These are phyloP conservation scores for Gracilaria caudata DNA, from an alignment of 23 red algal species.

Conservation along the genomic window DNA sequence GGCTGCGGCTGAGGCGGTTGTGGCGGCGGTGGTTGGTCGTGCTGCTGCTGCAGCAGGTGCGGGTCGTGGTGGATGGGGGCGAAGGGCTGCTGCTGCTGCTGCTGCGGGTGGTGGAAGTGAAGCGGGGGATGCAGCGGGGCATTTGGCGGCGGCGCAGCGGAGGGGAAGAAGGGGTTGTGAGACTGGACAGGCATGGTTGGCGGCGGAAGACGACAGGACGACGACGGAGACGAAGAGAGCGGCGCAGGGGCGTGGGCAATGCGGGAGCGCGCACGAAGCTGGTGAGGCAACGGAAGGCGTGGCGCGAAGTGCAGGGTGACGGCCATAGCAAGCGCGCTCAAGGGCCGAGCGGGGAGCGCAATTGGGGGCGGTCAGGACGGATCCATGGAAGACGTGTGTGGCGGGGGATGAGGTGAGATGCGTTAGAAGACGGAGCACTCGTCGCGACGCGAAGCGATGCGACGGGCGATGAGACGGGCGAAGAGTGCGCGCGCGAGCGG, in stretches of 20 bases:
- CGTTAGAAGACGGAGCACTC: no score
- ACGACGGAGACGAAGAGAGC: not conserved
- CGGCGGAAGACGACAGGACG: not conserved
- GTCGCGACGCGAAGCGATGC: not conserved
- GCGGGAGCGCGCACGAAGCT: conserved; percentile 12
- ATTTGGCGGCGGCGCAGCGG: not conserved
- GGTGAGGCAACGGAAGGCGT: conserved; percentile 37
- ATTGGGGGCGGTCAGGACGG: conserved; percentile 26
- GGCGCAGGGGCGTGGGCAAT: not conserved
- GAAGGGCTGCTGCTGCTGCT: not conserved
- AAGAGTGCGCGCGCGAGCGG: not conserved
- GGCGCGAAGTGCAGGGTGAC: conserved; percentile 34
- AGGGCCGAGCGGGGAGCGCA: not conserved
- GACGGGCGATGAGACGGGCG: not conserved
- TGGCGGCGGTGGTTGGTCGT: not conserved
- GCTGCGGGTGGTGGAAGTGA: conserved; percentile 23
- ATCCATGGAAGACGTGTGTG: not conserved
- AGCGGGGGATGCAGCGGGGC: conserved; percentile 14
- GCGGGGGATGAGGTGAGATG: not conserved
- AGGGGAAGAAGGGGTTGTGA: not conserved
- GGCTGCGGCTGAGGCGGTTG: not conserved
- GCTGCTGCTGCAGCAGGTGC: not conserved
- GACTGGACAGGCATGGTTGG: not conserved
- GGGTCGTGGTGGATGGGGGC: not conserved
- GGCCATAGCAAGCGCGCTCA: conserved; percentile 33